Evolutionary conservation across 1,284 basidiomycete species (phyloP).

Genomic region (Vanrija humicola): DNA sequence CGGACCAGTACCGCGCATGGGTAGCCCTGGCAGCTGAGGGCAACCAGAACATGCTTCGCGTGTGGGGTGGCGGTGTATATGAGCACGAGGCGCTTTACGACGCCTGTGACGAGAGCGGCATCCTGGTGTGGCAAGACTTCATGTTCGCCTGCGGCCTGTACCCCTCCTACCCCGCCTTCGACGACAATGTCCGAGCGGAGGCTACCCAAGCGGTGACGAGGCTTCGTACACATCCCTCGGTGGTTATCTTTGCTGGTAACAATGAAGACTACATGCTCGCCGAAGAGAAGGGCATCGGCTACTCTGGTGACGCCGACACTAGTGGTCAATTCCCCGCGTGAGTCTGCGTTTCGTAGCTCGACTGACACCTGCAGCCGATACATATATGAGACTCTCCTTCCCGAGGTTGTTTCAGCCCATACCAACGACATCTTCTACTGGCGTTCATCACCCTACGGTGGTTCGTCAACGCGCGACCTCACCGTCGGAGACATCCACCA

Average conservation of each 20-base stretch:
- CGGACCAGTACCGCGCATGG: constrained; percentile 52
- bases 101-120: constrained; percentile 60
- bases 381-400: constrained; percentile 79
- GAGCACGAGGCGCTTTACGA: constrained; percentile 54
- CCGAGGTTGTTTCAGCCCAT: constrained; percentile 58
- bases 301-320: constrained; percentile 66
- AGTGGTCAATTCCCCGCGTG: constrained; percentile 72
- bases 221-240: constrained; percentile 52
- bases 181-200: constrained; percentile 49
- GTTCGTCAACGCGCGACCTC: constrained; percentile 60
- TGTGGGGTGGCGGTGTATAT: constrained; percentile 57
- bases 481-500: constrained; percentile 81
- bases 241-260: constrained; percentile 86
- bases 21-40: constrained; percentile 50
- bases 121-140: constrained; percentile 57
- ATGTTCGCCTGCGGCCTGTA: constrained; percentile 59
- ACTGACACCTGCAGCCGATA: constrained; percentile 52
- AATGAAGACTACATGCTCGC: constrained; percentile 72
- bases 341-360: constrained; percentile 6
- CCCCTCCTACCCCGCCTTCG: constrained; percentile 52
- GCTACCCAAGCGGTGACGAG: constrained; percentile 52
- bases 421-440: constrained; percentile 71
- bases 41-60: constrained; percentile 56
- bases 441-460: constrained; percentile 79
- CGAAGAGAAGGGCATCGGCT: constrained; percentile 67